These are phyloP conservation scores for Corynascus novoguineensis DNA, from an alignment of 495 filamentous ascomycete genomes.

Conservation along the genomic window DNA sequence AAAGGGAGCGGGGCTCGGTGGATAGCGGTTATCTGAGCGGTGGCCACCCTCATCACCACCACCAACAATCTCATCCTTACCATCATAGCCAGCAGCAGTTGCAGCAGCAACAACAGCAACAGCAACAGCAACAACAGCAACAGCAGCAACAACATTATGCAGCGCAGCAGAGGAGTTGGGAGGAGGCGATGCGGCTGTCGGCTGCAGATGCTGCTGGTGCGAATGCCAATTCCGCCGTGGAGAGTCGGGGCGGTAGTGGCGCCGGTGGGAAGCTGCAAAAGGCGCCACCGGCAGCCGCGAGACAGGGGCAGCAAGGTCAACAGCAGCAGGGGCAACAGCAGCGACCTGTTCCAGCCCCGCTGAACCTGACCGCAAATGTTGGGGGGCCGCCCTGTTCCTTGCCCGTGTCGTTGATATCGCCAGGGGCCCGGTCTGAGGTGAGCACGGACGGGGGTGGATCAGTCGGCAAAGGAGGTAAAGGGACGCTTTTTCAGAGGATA, in stretches of 20 bases:
- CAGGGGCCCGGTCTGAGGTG: not conserved
- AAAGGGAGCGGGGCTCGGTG: slow-evolving; percentile 15
- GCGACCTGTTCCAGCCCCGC: slow-evolving; percentile 6
- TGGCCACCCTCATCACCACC: slow-evolving; percentile 1
- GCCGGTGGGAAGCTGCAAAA: slow-evolving; percentile 7
- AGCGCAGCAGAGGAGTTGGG: too few species aligned
- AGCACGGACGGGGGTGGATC: not conserved
- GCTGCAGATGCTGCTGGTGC: not conserved
- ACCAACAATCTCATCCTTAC: too few species aligned
- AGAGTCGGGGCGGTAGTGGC: too few species aligned
- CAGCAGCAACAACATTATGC: too few species aligned
- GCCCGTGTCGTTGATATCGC: slow-evolving; percentile 18
- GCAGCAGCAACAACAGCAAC: too few species aligned
- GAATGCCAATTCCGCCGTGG: too few species aligned
- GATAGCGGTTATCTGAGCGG: slow-evolving; percentile 24
- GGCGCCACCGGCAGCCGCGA: not conserved
- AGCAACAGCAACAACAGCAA: too few species aligned
- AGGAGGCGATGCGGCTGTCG: not conserved
- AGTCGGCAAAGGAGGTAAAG: not conserved
- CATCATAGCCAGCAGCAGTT: too few species aligned
- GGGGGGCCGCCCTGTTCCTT: slow-evolving; percentile 15
- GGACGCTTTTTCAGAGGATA: slow-evolving; percentile 11
- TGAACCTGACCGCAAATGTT: not conserved
- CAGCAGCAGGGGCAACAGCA: not conserved
- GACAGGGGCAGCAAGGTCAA: not conserved